A percentile compares a stretch with the other conserved stretches of the same genome.
Evolutionary conservation across 768 basidiomycete genomes (phyloP).

Genomic region (Boletus tylopilopsis): DNA sequence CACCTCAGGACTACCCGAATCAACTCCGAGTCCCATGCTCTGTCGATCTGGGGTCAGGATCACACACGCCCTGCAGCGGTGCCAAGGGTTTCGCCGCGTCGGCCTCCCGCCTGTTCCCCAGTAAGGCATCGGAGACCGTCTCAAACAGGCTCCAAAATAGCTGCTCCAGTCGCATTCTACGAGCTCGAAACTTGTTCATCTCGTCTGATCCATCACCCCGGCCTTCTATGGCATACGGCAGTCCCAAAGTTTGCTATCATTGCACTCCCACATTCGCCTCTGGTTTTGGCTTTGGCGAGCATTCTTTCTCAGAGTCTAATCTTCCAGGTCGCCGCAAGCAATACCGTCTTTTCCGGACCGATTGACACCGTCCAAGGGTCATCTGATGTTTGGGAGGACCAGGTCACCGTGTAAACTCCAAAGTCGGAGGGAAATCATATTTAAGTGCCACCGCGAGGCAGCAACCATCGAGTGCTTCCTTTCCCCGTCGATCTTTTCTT

Average conservation of each 20-base stretch:
- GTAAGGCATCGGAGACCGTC: neutral
- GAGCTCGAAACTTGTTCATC: neutral
- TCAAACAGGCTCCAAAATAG: neutral
- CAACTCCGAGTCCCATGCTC: too few species aligned
- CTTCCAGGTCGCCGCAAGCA: neutral
- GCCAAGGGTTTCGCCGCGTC: neutral
- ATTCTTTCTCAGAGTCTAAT: constrained; percentile 1
- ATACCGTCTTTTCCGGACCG: constrained; percentile 7
- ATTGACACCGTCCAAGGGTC: constrained; percentile 3
- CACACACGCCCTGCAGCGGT: neutral
- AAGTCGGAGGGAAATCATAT: constrained; percentile 3
- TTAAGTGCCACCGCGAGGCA: constrained; percentile 1
- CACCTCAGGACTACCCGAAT: too few species aligned
- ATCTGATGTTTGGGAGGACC: constrained; percentile 13
- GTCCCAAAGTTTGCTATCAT: neutral
- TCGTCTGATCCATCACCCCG: neutral
- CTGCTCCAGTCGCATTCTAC: neutral
- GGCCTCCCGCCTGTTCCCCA: neutral
- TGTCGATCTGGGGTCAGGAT: too few species aligned
- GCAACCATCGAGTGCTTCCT: neutral
- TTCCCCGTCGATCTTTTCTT: neutral
- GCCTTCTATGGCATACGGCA: neutral
- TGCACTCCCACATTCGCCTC: neutral
- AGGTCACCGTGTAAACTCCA: neutral
- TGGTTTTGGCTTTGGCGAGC: neutral